Evolutionary conservation across 1,284 basidiomycete species (phyloP), one percentile per base, ranked within the genome.

Genomic region (Calocybe gambosa): DNA sequence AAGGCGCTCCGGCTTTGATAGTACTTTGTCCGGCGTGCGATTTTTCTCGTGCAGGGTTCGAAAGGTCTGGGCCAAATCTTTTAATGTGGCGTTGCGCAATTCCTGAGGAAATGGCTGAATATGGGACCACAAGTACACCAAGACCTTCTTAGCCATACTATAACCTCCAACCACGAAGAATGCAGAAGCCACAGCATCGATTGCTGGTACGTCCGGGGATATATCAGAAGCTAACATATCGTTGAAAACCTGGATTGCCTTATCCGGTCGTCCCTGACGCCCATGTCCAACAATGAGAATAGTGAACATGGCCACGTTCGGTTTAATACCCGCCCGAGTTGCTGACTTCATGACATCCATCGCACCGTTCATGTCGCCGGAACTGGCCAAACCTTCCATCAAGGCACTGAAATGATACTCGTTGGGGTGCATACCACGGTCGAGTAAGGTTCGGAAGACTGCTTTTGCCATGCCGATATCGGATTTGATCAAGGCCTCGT

Each of bases 251-350:
- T 63, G 66, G 55, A 78, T 63, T 1, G 85, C 83, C 16, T 64
- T 58, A 2, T 65, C 62, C 5, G 85, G 74, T 33, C 78, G 66
- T n/a, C 75, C 73, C 47, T 68, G 68, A 28, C 76, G 75, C 15
- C 76, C 82, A 60, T 83, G 75, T 2, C 81, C 85, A 21, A 69
- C 67, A 50, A 89, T 80, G 53, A 89, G 70, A 51, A 83, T 80
- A 16, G 86, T 89, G 66, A 79, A 85, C 74, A 85, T 77, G 42
- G 80, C 73, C 15, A 77, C 72, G 54, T 79, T 78, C 13, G 78
- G 74, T 31, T 64, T 62, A 42, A 82, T 60, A 13, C 79, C 79
- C 3, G 70, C 66, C 35, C 64, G 59, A 36, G 61, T 56, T 23
- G 81, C 79, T 13, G 73, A 61, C 45, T 61, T 62, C 67, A 89